Conservation (phyloP, 2,329 filamentous ascomycete species). For the Elsinoe fawcettii region DNA sequence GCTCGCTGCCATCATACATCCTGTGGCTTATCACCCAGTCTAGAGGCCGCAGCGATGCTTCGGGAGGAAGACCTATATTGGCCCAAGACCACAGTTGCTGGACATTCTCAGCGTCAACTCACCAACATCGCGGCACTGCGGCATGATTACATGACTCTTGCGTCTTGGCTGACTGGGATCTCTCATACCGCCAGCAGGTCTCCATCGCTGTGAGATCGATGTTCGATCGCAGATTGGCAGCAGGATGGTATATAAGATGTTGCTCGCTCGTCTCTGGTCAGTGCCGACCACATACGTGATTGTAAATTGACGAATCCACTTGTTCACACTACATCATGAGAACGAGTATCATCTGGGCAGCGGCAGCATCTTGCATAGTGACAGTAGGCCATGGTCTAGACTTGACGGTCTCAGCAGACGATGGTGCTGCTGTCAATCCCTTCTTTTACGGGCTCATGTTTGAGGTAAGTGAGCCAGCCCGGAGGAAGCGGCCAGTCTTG, state of each 20-base stretch:
- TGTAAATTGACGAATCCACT: too few relatives aligned
- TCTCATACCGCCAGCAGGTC: not conserved
- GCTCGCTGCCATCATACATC: not conserved
- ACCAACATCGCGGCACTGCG: not conserved
- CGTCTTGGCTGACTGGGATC: not conserved
- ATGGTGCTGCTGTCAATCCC: not conserved
- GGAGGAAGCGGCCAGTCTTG: not conserved
- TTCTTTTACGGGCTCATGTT: slow-evolving; percentile 9
- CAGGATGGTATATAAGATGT: too few relatives aligned
- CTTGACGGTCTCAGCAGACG: not conserved
- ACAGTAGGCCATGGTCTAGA: not conserved
- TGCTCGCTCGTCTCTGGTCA: too few relatives aligned
- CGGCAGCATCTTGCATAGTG: not conserved
- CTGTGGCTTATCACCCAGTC: too few relatives aligned
- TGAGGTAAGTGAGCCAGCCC: not conserved
- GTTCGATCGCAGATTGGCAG: too few relatives aligned
- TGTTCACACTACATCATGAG: not conserved
- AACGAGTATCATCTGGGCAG: not conserved
- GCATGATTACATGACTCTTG: not conserved
- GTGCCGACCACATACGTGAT: too few relatives aligned
- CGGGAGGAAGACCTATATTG: too few relatives aligned
- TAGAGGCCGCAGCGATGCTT: too few relatives aligned
- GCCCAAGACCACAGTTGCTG: too few relatives aligned
- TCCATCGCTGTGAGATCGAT: too few relatives aligned
- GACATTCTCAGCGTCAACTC: too few relatives aligned